These are phyloP conservation scores for Scopulariopsis brevicaulis DNA, from an alignment of 2,329 filamentous ascomycete genomes.

Conservation along the genomic window DNA sequence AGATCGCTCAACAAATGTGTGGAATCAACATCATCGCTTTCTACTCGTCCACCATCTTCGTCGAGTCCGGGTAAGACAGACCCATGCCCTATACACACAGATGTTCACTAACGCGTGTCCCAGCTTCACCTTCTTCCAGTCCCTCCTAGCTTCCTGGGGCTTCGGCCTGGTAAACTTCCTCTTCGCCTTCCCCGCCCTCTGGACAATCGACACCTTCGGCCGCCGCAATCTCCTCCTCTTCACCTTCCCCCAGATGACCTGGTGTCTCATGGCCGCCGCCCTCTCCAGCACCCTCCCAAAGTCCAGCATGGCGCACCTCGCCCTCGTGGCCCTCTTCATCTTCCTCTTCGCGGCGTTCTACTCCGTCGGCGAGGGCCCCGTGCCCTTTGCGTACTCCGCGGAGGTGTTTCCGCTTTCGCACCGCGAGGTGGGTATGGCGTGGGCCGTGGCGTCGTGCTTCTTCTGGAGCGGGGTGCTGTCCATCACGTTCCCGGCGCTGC, in stretches of 20 bases:
- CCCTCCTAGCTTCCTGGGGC: constrained; percentile 42
- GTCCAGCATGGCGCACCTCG: constrained; percentile 14
- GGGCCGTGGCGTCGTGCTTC: not conserved
- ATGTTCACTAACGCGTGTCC: constrained; percentile 22
- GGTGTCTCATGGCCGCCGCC: constrained; percentile 40
- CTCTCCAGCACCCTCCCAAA: constrained; percentile 31
- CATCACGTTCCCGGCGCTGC: not conserved
- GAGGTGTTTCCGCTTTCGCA: not conserved
- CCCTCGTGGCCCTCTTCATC: constrained; percentile 21
- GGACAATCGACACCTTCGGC: constrained; percentile 48
- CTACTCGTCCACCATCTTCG: constrained; percentile 27
- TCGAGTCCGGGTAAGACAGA: not conserved
- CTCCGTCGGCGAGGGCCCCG: constrained; percentile 39
- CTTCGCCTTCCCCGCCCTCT: constrained; percentile 45
- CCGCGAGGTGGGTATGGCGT: not conserved
- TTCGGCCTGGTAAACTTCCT: constrained; percentile 46
- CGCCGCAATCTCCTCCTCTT: constrained; percentile 42
- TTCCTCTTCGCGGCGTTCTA: constrained; percentile 28
- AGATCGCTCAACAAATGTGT: constrained; percentile 62
- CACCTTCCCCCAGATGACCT: constrained; percentile 46
- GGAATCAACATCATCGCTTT: constrained; percentile 46
- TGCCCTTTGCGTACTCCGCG: not conserved
- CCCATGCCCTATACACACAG: constrained; percentile 15
- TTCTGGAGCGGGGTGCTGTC: not conserved
- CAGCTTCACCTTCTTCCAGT: constrained; percentile 25